Conservation (phyloP, 192 early-diverging fungal species). For the Dissophora globulifera region DNA sequence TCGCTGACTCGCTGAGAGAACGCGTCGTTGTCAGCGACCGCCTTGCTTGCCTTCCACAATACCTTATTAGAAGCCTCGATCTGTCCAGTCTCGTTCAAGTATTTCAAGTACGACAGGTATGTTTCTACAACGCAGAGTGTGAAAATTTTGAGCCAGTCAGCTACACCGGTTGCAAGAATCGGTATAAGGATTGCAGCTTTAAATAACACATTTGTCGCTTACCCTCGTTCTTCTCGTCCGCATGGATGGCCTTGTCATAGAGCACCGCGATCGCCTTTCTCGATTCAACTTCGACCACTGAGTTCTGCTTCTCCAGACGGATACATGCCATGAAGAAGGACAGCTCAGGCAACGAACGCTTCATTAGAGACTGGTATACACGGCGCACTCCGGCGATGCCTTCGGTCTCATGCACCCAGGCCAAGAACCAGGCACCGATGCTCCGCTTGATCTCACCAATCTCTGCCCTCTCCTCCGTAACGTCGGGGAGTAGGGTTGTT, state of each 20-base stretch:
- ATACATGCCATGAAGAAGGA: conserved; percentile 72
- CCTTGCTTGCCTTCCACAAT: conserved; percentile 67
- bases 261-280: conserved; percentile 39
- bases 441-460: conserved; percentile 60
- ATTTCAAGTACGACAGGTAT: conserved; percentile 54
- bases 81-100: conserved; percentile 58
- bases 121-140: conserved; percentile 33
- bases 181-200: too few species aligned
- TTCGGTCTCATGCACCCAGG: conserved; percentile 61
- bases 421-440: conserved; percentile 64
- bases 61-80: conserved; percentile 60
- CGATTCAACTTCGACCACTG: conserved; percentile 6
- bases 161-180: too few species aligned
- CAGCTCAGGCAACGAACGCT: conserved; percentile 68
- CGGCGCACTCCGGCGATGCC: conserved; percentile 61
- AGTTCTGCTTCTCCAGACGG: conserved; percentile 61
- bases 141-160: too few species aligned
- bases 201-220: too few species aligned
- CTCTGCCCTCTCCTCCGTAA: conserved; percentile 58
- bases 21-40: conserved; percentile 64
- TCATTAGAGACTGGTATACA: conserved; percentile 60
- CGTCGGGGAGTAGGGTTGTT: conserved; percentile 60
- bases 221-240: conserved; percentile 61
- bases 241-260: conserved; percentile 58
- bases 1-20: conserved; percentile 55